phyloP scores from a whole-genome alignment of 306 rosid species.

The Citrullus colocynthis region DNA sequence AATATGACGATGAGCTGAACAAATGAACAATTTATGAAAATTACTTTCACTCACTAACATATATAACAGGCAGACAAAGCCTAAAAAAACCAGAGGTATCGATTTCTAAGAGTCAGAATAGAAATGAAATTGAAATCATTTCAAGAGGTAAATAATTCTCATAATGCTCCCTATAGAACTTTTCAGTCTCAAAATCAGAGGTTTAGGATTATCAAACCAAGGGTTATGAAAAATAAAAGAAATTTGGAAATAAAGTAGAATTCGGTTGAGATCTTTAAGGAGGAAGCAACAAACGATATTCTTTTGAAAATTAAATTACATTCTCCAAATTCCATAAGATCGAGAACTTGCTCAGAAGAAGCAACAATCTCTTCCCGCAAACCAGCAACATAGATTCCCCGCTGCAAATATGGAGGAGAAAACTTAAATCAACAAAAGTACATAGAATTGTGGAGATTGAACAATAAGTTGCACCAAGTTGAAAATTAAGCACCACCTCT shows the following conservation, averaged over 20 bases:
- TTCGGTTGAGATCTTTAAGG: background rate
- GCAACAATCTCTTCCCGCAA: conserved; percentile 90
- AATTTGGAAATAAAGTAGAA: background rate
- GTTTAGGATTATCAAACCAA: background rate
- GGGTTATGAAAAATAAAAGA: background rate
- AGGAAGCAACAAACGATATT: background rate
- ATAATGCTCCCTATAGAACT: background rate
- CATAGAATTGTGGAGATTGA: conserved; percentile 4
- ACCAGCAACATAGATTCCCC: conserved; percentile 95
- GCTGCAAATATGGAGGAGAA: conserved; percentile 31
- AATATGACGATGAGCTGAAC: conserved; percentile 88
- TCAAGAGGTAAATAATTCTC: background rate
- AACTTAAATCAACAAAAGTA: conserved; percentile 9
- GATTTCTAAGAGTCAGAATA: background rate
- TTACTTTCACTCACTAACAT: background rate
- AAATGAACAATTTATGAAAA: conserved; percentile 6
- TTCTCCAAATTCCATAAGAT: conserved; percentile 82
- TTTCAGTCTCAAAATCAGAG: background rate
- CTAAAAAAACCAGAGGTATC: background rate
- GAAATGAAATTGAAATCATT: background rate
- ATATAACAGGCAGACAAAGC: background rate
- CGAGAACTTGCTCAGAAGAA: conserved; percentile 78
- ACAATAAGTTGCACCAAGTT: background rate
- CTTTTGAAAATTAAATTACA: conserved; percentile 25
- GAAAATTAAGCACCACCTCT: conserved; percentile 38